Evolutionary conservation across 1,139 yeast species (phyloP).

Genomic region (Blastobotrys buckinghamii): DNA sequence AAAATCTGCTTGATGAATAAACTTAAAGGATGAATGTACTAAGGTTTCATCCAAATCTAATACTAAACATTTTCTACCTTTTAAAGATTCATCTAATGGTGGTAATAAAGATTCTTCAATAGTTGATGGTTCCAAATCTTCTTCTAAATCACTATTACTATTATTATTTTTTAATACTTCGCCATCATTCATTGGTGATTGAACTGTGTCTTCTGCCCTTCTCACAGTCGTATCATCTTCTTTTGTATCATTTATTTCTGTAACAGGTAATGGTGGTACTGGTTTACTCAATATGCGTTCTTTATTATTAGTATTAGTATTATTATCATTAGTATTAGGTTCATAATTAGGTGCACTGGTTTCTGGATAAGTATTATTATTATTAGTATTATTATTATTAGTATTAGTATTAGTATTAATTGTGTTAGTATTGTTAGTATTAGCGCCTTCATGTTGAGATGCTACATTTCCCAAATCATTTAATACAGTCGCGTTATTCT

Average conservation of each 20-base stretch:
- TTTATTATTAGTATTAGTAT: neutral
- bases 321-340: neutral
- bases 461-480: neutral
- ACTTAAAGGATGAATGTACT: constrained; percentile 93
- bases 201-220: constrained; percentile 5
- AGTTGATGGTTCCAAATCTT: neutral
- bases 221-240: constrained; percentile 7
- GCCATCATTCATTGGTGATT: constrained; percentile 3
- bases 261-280: constrained; percentile 20
- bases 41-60: constrained; percentile 93
- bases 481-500: constrained; percentile 5
- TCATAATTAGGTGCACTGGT: constrained; percentile 3
- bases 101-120: constrained; percentile 48
- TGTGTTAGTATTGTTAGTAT: neutral
- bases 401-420: neutral
- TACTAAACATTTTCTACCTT: constrained; percentile 74
- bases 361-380: neutral
- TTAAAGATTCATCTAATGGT: constrained; percentile 39
- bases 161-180: constrained; percentile 4
- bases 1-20: constrained; percentile 87
- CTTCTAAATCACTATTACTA: constrained; percentile 1
- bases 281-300: constrained; percentile 19
- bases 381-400: neutral
- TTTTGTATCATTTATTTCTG: neutral
- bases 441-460: neutral